Conservation (phyloP, 1,139 yeast genomes). For the Protomyces gravidus region DNA sequence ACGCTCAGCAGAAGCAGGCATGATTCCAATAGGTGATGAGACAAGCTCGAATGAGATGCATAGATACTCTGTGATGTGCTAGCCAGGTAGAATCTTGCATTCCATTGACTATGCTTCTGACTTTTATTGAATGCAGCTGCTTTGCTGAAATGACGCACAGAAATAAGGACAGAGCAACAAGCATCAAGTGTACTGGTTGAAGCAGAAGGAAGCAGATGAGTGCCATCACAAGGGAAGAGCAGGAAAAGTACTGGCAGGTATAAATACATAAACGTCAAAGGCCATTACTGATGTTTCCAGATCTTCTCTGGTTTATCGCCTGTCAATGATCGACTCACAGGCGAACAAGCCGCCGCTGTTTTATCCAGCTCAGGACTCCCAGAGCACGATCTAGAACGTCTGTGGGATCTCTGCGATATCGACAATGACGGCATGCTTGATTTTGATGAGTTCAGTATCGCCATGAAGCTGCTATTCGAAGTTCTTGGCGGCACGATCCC, state of each 20-base stretch:
- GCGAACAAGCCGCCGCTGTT: conserved; percentile 80
- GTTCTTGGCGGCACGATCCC: conserved; percentile 67
- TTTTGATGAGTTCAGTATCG: conserved; percentile 94
- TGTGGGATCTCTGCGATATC: conserved; percentile 92
- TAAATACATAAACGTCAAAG: not conserved
- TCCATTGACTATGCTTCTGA: no score
- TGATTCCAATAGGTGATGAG: not conserved
- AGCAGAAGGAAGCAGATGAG: no score
- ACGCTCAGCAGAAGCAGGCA: not conserved
- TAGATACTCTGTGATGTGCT: no score
- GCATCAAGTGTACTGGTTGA: no score
- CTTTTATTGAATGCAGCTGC: no score
- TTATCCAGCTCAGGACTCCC: conserved; percentile 81
- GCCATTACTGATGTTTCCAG: conserved; percentile 81
- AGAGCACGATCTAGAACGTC: conserved; percentile 66
- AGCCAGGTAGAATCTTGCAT: no score
- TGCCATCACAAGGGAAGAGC: conserved; percentile 18
- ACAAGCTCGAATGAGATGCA: no score
- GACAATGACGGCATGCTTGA: conserved; percentile 88
- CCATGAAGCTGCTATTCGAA: conserved; percentile 92
- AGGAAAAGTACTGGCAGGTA: conserved; percentile 22
- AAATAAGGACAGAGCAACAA: not conserved
- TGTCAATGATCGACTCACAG: conserved; percentile 66
- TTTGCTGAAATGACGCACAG: not conserved
- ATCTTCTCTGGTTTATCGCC: conserved; percentile 88